Base-by-base conservation (phyloP, 1,284 basidiomycete species). In the Cutaneotrichosporon sp. region DNA sequence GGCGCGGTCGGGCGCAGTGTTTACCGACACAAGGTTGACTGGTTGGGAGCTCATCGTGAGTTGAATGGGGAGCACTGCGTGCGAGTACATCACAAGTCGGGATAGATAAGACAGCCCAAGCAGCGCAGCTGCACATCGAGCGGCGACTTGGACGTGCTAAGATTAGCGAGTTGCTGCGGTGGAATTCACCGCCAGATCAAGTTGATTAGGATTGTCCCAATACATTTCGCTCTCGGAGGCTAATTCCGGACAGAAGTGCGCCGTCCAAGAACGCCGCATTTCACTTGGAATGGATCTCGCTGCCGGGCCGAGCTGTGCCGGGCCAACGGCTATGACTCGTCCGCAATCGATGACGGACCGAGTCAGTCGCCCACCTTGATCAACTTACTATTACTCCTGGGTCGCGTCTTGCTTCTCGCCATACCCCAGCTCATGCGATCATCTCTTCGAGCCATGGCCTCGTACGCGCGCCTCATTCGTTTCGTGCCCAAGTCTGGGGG, bases 1-100 rank as follows among this genome's bases (percentile, higher is more conserved):
- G 9, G 72, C 73, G 15, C 72, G 62, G 15, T 74, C 72, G 1
- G 69, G 72, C 14, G 64, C 67, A 8, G 72, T 75, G 58, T 75
- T 74, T 51, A 74, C 72, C 7, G 67, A 68, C 34, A 74, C 63
- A 49, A 74, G 68, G 58, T 67, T 68, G 60, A 73, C 55, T 20
- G 68, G 2, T 13, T 45, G 61, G 14, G 57, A 10, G 13, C 37
- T 26, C 37, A 38, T 47, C 37, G 4, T 26, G 20, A 21, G 40
- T 8, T 40, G 20, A 45, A 26, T n/a, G 21, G 23, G 33, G 21
- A 5, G 18, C 20, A 45, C 8, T 8, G 22, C 13, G 40, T 44
- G 36, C 36, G 36, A 37, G 13, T 14, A n/a, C n/a, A n/a, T n/a
- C n/a, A n/a, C n/a, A n/a, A n/a, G n/a, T n/a, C n/a, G n/a, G n/a